A percentile compares a stretch with the other conserved stretches of the same genome.
phyloP scores from a whole-genome alignment of 2,329 filamentous ascomycete species.

The Albophoma yamanashiensis region DNA sequence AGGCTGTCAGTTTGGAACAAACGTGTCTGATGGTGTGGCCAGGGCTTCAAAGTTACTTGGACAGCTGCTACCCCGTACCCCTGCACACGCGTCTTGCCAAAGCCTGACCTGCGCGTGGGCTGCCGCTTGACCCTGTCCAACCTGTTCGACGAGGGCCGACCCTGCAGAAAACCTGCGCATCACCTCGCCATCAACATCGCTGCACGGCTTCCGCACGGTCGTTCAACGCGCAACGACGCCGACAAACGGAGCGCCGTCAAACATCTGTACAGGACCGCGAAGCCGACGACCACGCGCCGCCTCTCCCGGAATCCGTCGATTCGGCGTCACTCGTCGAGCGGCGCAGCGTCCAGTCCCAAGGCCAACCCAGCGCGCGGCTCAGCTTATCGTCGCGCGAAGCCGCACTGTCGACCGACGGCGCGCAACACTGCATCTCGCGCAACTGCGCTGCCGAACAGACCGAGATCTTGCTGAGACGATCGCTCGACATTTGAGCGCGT shows the following conservation, averaged over 20 bases:
- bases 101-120: not conserved
- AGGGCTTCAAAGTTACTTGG: not conserved
- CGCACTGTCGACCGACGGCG: not conserved
- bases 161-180: constrained; percentile 4
- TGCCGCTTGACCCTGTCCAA: constrained; percentile 2
- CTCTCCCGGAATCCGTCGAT: not conserved
- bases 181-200: not conserved
- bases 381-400: not conserved
- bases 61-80: not conserved
- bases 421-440: not conserved
- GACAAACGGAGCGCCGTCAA: not conserved
- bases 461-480: not conserved
- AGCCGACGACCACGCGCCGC: not conserved
- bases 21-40: not conserved
- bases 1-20: not conserved
- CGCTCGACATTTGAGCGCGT: not conserved
- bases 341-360: not conserved
- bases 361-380: not conserved
- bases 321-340: not conserved
- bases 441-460: not conserved
- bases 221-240: not conserved
- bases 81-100: constrained; percentile 1
- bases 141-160: constrained; percentile 2
- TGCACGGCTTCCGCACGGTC: not conserved
- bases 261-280: no score